These are phyloP conservation scores for Cylindricascospora bacillispora DNA, from an alignment of 1,139 yeast genomes.

Conservation along the genomic window DNA sequence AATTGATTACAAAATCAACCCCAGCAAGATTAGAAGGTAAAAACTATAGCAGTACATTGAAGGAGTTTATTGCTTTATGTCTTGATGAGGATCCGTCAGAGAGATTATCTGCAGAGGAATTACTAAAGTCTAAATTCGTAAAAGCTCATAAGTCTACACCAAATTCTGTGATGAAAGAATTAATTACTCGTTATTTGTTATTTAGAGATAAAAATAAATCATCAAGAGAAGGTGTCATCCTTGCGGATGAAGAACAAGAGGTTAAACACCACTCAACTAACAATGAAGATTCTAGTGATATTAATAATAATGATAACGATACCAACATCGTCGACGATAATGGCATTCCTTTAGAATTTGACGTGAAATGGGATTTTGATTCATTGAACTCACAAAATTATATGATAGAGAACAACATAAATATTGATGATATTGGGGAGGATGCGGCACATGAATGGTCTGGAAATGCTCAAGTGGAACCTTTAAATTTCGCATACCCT, in stretches of 20 bases:
- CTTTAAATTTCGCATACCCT: constrained; percentile 27
- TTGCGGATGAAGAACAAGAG: constrained; percentile 24
- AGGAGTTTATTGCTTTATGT: constrained; percentile 84
- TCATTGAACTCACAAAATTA: constrained; percentile 62
- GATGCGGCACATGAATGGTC: constrained; percentile 24
- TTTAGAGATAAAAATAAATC: constrained; percentile 58
- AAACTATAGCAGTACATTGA: constrained; percentile 59
- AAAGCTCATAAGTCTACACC: constrained; percentile 47
- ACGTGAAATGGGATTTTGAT: constrained; percentile 76
- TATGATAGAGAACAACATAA: constrained; percentile 53
- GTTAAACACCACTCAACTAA: constrained; percentile 25
- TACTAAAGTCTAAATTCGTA: constrained; percentile 62
- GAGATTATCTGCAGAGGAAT: constrained; percentile 77
- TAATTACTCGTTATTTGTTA: constrained; percentile 63
- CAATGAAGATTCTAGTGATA: constrained; percentile 13
- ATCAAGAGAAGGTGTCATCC: constrained; percentile 34
- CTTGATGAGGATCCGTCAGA: constrained; percentile 88
- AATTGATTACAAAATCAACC: constrained; percentile 78
- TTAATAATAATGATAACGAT: constrained; percentile 10
- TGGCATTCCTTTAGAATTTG: constrained; percentile 26
- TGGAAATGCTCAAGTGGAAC: constrained; percentile 23
- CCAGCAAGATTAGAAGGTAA: constrained; percentile 94
- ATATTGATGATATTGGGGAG: constrained; percentile 33
- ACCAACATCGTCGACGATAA: constrained; percentile 4
- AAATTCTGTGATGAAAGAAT: constrained; percentile 52